Percentiles rank a stretch among this genome's conserved stretches.
Conservation (phyloP, 371 early-diverging fungal genomes). For the Nematocida minor region DNA sequence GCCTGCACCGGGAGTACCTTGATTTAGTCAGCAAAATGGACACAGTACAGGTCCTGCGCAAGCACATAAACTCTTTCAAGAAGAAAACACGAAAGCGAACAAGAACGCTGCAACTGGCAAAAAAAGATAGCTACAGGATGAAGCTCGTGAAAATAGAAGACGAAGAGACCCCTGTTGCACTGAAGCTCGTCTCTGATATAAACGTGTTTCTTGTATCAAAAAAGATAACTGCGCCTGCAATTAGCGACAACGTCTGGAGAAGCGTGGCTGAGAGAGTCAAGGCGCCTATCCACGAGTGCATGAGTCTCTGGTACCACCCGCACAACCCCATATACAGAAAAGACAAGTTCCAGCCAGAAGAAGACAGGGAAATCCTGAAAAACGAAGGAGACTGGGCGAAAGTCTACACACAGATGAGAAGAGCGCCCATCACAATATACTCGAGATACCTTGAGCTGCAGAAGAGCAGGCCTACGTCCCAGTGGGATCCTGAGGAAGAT, state of each 20-base stretch:
- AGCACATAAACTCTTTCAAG: background rate
- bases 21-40: constrained; percentile 35
- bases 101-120: background rate
- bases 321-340: constrained; percentile 5
- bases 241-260: background rate
- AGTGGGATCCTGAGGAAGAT: constrained; percentile 77
- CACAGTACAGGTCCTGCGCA: constrained; percentile 13
- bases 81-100: constrained; percentile 3
- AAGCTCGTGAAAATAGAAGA: background rate
- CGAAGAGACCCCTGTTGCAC: background rate
- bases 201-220: background rate
- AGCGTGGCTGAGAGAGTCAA: background rate
- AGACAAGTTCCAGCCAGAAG: background rate
- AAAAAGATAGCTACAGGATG: background rate
- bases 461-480: constrained; percentile 62
- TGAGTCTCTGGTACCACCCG: constrained; percentile 30
- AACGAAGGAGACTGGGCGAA: constrained; percentile 38
- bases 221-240: background rate
- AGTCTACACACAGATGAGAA: constrained; percentile 6
- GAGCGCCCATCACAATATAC: constrained; percentile 38
- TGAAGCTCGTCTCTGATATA: background rate
- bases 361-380: constrained; percentile 19
- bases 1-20: constrained; percentile 39
- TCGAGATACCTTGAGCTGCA: constrained; percentile 25
- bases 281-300: constrained; percentile 7